Base-by-base conservation (phyloP, 1,284 basidiomycete species). In the Naganishia sp. region DNA sequence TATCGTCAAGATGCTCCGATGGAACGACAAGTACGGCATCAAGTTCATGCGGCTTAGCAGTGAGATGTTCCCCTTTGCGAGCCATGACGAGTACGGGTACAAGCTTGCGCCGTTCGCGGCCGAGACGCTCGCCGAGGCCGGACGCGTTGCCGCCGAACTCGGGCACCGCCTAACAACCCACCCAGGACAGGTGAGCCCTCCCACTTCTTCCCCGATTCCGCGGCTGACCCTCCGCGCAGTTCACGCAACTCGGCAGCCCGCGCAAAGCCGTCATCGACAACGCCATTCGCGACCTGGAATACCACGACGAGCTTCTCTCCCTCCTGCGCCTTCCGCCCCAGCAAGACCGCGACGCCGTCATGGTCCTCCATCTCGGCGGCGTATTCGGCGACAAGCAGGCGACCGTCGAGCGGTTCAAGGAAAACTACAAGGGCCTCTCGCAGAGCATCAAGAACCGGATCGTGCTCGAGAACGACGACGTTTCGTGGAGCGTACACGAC, bases 401-500 rank as follows among this genome's bases (percentile, higher is more conserved):
- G 2, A 87, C 93, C 0, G 79, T 94, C 1, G 82, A 82, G 39
- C 85, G 93, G 6, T 86, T 95, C 76, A 88, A 87, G 74, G 81
- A 86, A 68, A 89, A 87, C 9, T 89, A 90, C 67, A 80, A 75
- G 50, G 82, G 84, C 3, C 80, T 94, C 6, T 83, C 87, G 3
- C 79, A 84, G 33, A 84, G 85, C 31, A 85, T 92, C 68, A 86
- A 89, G 69, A 83, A 82, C 6, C 83, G 93, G 44, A 77, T 94
- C 25, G 93, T 94, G 0, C 82, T 96, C 18, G 93, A 95, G 79
- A 96, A 95, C 70, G 93, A 95, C 74, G 93, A 94, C 81, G 89
- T 89, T 55, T 55, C 74, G 68, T 95, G 93, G 79, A 90, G 85
- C 56, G 88, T 89, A 0, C 90, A 92, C 69, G 92, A 95, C 69